Base-by-base conservation (phyloP, 495 filamentous ascomycete species). In the Daldinia concentrica region DNA sequence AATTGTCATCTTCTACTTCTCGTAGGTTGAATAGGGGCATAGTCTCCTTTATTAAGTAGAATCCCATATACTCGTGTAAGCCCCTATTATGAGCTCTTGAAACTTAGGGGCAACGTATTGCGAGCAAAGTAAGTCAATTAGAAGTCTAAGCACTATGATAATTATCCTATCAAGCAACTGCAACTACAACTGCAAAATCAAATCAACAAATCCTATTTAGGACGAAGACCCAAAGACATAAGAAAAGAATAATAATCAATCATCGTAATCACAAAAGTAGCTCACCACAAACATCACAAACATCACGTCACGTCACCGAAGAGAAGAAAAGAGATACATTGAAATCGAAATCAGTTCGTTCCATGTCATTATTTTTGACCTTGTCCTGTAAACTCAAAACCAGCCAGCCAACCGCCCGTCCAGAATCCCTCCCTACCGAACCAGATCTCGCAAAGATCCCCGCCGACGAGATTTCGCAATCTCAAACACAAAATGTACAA, bases 271-370 rank as follows among this genome's bases (percentile, higher is more conserved):
- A 12, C 43, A 24, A 24, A 24, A 24, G 43, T 4, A 24, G 14
- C 19, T 24, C 8, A 8, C 5, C 19, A 24, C 43, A 48, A 48
- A 48, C 41, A 8, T 12, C 19, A 24, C 43, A 48, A 48, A 48
- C 41, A 45, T 45, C 43, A 48, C 43, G 19, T 48, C 43, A 48
- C 19, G 43, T 48, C 43, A 48, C 43, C 43, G 43, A 48, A 24
- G 43, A 48, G 43, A 24, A 48, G 19, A 12, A 22, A 48, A 48
- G 22, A 24, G 24, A 22, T 24, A 48, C 17, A 48, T 11, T 24
- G 43, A 48, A 48, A 48, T 24, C 43, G 43, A 48, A 48, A 48
- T 19, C 19, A 48, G 43, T 48, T 48, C 43, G 43, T 24, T 48
- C 43, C 43, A 22, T 48, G 43, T 48, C 43, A 48, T 48, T 24